Evolutionary conservation across 805 yeast species (phyloP).

Genomic region (Nakazawaea anatomiae): DNA sequence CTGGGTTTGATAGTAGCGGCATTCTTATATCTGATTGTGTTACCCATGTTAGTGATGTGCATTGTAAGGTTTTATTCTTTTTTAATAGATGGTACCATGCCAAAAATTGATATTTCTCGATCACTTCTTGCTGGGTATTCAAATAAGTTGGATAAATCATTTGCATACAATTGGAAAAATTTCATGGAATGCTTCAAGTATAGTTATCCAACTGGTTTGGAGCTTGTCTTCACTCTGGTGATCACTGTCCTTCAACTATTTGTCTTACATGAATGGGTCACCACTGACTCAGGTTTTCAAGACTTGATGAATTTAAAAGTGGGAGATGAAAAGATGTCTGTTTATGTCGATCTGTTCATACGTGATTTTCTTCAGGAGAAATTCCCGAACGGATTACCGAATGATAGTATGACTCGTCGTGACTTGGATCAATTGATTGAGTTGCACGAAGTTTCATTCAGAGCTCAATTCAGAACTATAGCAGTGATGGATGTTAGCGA

Average conservation of each 20-base stretch:
- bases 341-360: constrained; percentile 1
- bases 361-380: background rate
- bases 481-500: constrained; percentile 1
- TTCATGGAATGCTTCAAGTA: constrained; percentile 20
- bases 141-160: constrained; percentile 17
- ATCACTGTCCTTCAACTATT: constrained; percentile 40
- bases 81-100: constrained; percentile 48
- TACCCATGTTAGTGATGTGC: constrained; percentile 43
- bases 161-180: constrained; percentile 15
- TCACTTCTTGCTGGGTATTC: constrained; percentile 16
- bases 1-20: constrained; percentile 12
- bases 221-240: constrained; percentile 34
- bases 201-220: constrained; percentile 31
- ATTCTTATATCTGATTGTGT: constrained; percentile 21
- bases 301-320: constrained; percentile 52
- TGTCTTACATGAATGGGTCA: constrained; percentile 65
- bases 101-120: constrained; percentile 17
- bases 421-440: constrained; percentile 1
- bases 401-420: constrained; percentile 19
- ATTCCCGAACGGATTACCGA: constrained; percentile 21
- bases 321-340: constrained; percentile 41
- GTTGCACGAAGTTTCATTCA: constrained; percentile 1
- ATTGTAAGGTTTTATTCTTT: constrained; percentile 49
- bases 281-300: constrained; percentile 61
- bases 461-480: background rate